Evolutionary conservation across 2,329 filamentous ascomycete genomes (phyloP).

Genomic region (Knoxdaviesia capensis): DNA sequence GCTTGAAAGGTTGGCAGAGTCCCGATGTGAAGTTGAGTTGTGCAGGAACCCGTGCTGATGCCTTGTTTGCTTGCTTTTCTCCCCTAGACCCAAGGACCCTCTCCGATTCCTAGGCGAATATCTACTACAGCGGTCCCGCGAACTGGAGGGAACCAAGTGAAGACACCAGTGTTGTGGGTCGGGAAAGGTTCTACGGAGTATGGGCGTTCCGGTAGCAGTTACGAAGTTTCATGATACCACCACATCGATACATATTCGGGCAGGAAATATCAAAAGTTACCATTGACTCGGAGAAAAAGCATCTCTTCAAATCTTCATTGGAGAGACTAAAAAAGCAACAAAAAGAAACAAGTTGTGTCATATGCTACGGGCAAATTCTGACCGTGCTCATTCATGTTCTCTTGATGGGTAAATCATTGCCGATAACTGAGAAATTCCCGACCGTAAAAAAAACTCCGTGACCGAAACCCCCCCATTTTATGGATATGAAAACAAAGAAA

Average conservation of each 20-base stretch:
- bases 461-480: constrained; percentile 1
- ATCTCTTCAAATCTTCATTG: constrained; percentile 4
- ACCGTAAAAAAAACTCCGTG: too few relatives aligned
- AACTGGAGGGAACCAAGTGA: constrained; percentile 27
- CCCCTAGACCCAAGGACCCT: constrained; percentile 40
- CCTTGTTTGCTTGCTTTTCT: background rate
- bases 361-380: too few relatives aligned
- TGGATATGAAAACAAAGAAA: constrained; percentile 3
- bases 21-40: constrained; percentile 13
- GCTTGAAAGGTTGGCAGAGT: constrained; percentile 36
- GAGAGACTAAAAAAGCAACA: background rate
- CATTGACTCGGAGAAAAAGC: constrained; percentile 2
- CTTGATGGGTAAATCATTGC: too few relatives aligned
- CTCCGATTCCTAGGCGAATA: constrained; percentile 51
- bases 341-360: too few relatives aligned
- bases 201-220: too few relatives aligned
- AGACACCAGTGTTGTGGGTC: background rate
- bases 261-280: too few relatives aligned
- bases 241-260: too few relatives aligned
- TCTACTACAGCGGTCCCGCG: constrained; percentile 45
- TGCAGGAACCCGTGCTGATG: background rate
- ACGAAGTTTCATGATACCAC: too few relatives aligned
- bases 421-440: too few relatives aligned
- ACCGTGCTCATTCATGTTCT: too few relatives aligned
- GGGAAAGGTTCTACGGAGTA: too few relatives aligned